Percentiles rank a stretch among this genome's conserved stretches.
phyloP scores from a whole-genome alignment of 2,329 filamentous ascomycete genomes.

The Xylariaceae sp. region DNA sequence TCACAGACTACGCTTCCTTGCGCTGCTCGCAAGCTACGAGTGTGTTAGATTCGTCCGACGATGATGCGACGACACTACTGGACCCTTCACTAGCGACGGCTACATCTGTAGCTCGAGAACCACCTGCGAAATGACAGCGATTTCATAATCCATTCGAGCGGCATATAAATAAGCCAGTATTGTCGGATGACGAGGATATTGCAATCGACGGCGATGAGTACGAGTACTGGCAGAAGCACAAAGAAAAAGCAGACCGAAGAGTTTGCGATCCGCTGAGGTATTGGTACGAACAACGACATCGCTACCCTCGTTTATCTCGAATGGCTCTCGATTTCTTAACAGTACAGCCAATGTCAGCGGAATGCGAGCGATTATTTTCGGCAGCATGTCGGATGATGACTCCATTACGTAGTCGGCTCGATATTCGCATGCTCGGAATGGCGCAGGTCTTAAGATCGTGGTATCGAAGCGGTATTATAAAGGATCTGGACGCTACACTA shows the following conservation, averaged over 20 bases:
- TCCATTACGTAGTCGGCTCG: background rate
- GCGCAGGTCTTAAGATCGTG: background rate
- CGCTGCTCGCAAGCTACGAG: background rate
- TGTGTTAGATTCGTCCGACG: background rate
- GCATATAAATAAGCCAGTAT: background rate
- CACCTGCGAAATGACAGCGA: background rate
- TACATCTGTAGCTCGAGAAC: too few relatives aligned
- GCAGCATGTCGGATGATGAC: background rate
- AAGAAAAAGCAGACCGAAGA: background rate
- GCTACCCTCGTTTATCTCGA: background rate
- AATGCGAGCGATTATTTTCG: background rate
- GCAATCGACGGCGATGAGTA: background rate
- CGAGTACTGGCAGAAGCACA: background rate
- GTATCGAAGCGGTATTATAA: background rate
- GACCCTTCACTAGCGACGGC: too few relatives aligned
- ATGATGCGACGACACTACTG: too few relatives aligned
- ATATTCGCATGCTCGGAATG: background rate
- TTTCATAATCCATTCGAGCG: background rate
- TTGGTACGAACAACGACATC: background rate
- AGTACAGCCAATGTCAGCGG: background rate
- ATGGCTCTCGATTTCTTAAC: background rate
- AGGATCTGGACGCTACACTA: background rate
- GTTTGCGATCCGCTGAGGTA: background rate
- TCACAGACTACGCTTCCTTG: background rate
- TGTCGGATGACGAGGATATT: background rate